A percentile compares a stretch with the other conserved stretches of the same genome.
Evolutionary conservation across 306 rosid genomes (phyloP).

Genomic region (Rosa lucieae): DNA sequence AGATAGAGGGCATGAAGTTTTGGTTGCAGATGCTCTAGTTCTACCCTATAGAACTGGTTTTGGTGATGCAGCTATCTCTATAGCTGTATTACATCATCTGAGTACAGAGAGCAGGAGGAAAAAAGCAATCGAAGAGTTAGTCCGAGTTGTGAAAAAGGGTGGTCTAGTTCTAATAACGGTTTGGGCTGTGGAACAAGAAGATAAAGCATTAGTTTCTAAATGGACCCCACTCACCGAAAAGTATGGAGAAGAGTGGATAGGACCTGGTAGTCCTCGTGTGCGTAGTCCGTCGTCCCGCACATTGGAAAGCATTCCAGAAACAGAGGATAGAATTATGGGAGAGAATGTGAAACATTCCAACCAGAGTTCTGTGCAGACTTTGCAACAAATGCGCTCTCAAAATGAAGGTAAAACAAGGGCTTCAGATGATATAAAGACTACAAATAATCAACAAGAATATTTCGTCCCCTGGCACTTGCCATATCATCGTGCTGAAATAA

Average conservation of each 20-base stretch:
- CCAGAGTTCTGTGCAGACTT: conserved; percentile 26
- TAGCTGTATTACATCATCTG: conserved; percentile 91
- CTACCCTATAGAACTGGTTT: conserved; percentile 83
- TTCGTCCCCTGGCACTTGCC: conserved; percentile 98
- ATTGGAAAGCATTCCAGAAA: conserved; percentile 83
- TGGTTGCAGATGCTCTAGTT: conserved; percentile 87
- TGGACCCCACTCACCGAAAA: conserved; percentile 84
- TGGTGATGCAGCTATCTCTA: conserved; percentile 89
- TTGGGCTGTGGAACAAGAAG: conserved; percentile 98
- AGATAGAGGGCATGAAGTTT: conserved; percentile 79
- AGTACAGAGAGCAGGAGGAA: conserved; percentile 81
- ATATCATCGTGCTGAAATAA: conserved; percentile 90
- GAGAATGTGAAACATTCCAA: conserved; percentile 36
- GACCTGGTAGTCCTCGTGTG: conserved; percentile 68
- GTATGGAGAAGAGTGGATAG: conserved; percentile 88
- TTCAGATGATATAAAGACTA: conserved; percentile 33
- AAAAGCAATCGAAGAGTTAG: conserved; percentile 80
- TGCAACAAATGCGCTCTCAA: conserved; percentile 30
- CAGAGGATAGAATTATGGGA: conserved; percentile 47
- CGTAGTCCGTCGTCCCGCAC: conserved; percentile 49
- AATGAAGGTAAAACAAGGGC: conserved; percentile 16
- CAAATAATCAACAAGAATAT: conserved; percentile 72
- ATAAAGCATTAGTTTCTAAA: conserved; percentile 57
- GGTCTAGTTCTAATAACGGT: conserved; percentile 86
- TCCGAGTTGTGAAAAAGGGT: conserved; percentile 91